Percentiles rank a stretch among this genome's conserved stretches.
phyloP scores from a whole-genome alignment of 768 basidiomycete genomes.

The Mycena vitilis region DNA sequence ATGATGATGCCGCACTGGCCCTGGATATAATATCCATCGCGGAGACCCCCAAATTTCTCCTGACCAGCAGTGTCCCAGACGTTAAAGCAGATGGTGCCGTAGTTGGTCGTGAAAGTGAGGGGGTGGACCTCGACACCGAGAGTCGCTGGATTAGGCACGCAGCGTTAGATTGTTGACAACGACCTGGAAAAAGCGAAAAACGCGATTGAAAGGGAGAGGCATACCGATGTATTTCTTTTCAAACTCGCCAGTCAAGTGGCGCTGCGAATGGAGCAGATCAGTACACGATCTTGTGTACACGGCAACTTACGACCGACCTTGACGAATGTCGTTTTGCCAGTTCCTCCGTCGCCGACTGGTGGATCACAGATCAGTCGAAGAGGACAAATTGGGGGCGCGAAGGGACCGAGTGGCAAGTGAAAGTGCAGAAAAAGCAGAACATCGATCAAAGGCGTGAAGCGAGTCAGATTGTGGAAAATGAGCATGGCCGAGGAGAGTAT shows the following conservation, averaged over 20 bases:
- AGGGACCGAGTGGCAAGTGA: constrained; percentile 34
- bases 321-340: constrained; percentile 98
- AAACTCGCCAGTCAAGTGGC: constrained; percentile 99
- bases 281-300: constrained; percentile 60
- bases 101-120: constrained; percentile 96
- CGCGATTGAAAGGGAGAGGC: constrained; percentile 42
- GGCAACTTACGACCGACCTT: constrained; percentile 71
- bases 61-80: constrained; percentile 99
- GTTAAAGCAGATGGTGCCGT: constrained; percentile 98
- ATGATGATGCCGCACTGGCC: constrained; percentile 99
- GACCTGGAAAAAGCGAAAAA: constrained; percentile 14
- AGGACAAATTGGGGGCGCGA: constrained; percentile 26
- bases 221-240: constrained; percentile 99
- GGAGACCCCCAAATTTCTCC: constrained; percentile 99
- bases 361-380: constrained; percentile 39
- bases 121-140: constrained; percentile 99
- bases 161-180: constrained; percentile 36
- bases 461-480: constrained; percentile 45
- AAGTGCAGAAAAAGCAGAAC: constrained; percentile 39
- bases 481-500: constrained; percentile 7
- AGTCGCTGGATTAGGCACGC: constrained; percentile 72
- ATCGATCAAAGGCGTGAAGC: constrained; percentile 65
- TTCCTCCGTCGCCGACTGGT: constrained; percentile 94
- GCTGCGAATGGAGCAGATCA: constrained; percentile 70
- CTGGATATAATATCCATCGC: constrained; percentile 96